Percentiles rank a stretch among this genome's conserved stretches.
Evolutionary conservation across 768 basidiomycete species (phyloP).

Genomic region (Mycena epipterygia): DNA sequence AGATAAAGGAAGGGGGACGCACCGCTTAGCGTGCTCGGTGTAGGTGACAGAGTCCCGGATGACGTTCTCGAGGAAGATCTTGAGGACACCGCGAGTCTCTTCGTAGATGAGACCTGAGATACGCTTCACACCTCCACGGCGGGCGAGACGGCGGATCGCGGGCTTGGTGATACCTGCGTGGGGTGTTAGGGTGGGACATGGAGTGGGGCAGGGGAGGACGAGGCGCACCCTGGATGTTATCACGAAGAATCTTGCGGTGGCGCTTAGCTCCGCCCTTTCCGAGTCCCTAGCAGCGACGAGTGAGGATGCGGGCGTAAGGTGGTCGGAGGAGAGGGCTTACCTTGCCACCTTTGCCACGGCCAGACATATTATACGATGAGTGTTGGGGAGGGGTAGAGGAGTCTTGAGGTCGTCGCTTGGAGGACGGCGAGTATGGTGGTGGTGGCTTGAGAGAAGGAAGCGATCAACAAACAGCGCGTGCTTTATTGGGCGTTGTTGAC

Average conservation of each 20-base stretch:
- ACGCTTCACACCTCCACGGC: slow-evolving; percentile 98
- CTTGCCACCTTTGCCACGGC: slow-evolving; percentile 97
- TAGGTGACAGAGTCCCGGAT: slow-evolving; percentile 98
- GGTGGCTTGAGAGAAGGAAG: slow-evolving; percentile 42
- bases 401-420: slow-evolving; percentile 7
- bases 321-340: slow-evolving; percentile 45
- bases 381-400: slow-evolving; percentile 6
- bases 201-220: neutral
- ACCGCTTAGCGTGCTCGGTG: slow-evolving; percentile 94
- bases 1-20: slow-evolving; percentile 54
- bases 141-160: slow-evolving; percentile 93
- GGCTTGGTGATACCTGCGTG: slow-evolving; percentile 86
- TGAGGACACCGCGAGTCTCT: slow-evolving; percentile 91
- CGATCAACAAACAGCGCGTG: neutral
- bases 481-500: neutral
- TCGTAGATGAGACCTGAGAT: slow-evolving; percentile 60
- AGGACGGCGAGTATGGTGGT: slow-evolving; percentile 25
- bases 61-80: slow-evolving; percentile 92
- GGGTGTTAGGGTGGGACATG: neutral
- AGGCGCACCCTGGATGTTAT: slow-evolving; percentile 72
- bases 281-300: slow-evolving; percentile 63
- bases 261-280: slow-evolving; percentile 89
- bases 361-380: slow-evolving; percentile 77
- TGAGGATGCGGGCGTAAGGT: neutral
- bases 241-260: slow-evolving; percentile 87